A percentile compares a stretch with the other conserved stretches of the same genome.
Evolutionary conservation across 2,329 filamentous ascomycete species (phyloP).

Genomic region (Fusarium sp.): DNA sequence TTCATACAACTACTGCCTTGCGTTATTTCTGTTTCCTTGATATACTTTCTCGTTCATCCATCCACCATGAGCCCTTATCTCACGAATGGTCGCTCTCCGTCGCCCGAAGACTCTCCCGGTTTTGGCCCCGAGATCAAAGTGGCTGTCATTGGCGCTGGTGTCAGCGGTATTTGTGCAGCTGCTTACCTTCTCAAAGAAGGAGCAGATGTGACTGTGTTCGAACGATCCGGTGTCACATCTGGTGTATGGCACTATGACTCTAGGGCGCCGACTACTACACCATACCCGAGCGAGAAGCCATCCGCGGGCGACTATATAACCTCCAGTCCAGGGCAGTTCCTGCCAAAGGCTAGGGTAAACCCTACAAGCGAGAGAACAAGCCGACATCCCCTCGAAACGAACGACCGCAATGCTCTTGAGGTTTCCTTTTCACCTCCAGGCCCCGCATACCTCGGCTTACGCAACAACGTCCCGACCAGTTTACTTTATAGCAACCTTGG

Average conservation of each 20-base stretch:
- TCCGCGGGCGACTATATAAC: constrained; percentile 46
- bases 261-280: constrained; percentile 44
- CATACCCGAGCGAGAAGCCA: constrained; percentile 49
- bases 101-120: not conserved
- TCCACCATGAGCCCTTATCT: constrained; percentile 31
- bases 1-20: not conserved
- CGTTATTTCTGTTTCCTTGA: no score
- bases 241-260: constrained; percentile 55
- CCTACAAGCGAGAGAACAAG: not conserved
- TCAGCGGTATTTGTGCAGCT: constrained; percentile 54
- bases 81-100: constrained; percentile 13
- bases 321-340: constrained; percentile 23
- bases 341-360: not conserved
- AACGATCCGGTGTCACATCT: constrained; percentile 49
- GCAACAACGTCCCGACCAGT: constrained; percentile 79
- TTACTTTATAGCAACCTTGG: constrained; percentile 57
- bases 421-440: constrained; percentile 44
- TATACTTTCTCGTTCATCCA: no score
- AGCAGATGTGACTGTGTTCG: constrained; percentile 53
- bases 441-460: constrained; percentile 68
- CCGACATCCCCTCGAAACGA: not conserved
- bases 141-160: constrained; percentile 55
- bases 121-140: constrained; percentile 42
- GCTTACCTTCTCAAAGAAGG: constrained; percentile 52
- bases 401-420: constrained; percentile 6